Percentiles rank a stretch among this genome's conserved stretches.
These are phyloP conservation scores for Cercospora canescens DNA, from an alignment of 2,329 filamentous ascomycete species.

Conservation along the genomic window DNA sequence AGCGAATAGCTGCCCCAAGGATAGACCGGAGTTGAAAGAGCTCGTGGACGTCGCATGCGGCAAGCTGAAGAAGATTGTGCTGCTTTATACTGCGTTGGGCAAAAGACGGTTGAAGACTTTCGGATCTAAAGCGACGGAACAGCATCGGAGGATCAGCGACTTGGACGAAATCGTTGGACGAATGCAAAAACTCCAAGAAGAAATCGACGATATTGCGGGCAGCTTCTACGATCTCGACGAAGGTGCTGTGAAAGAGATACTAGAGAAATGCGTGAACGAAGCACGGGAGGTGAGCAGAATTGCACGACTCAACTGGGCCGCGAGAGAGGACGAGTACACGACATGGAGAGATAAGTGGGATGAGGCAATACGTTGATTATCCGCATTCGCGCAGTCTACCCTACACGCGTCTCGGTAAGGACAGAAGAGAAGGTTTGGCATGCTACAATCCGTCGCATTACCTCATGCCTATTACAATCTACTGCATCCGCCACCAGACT, in stretches of 20 bases:
- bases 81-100: slow-evolving; percentile 68
- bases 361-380: slow-evolving; percentile 32
- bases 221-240: slow-evolving; percentile 71
- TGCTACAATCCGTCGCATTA: neutral
- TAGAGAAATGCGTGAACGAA: slow-evolving; percentile 62
- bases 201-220: slow-evolving; percentile 68
- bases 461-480: neutral
- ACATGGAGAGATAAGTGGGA: slow-evolving; percentile 67
- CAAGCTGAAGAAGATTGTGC: slow-evolving; percentile 64
- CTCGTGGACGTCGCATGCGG: slow-evolving; percentile 65
- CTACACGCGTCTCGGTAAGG: slow-evolving; percentile 5
- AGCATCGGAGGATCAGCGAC: slow-evolving; percentile 29
- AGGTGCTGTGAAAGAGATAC: slow-evolving; percentile 56
- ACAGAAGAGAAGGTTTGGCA: slow-evolving; percentile 3
- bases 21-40: slow-evolving; percentile 66
- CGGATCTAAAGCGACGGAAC: slow-evolving; percentile 14
- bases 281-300: slow-evolving; percentile 59
- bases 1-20: slow-evolving; percentile 60
- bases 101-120: slow-evolving; percentile 65
- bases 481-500: neutral
- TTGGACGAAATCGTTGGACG: slow-evolving; percentile 58
- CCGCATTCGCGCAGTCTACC: neutral
- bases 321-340: slow-evolving; percentile 72
- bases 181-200: slow-evolving; percentile 63
- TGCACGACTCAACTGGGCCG: slow-evolving; percentile 62